phyloP scores from a whole-genome alignment of 2,329 filamentous ascomycete genomes.

The Ophiostoma sp. region DNA sequence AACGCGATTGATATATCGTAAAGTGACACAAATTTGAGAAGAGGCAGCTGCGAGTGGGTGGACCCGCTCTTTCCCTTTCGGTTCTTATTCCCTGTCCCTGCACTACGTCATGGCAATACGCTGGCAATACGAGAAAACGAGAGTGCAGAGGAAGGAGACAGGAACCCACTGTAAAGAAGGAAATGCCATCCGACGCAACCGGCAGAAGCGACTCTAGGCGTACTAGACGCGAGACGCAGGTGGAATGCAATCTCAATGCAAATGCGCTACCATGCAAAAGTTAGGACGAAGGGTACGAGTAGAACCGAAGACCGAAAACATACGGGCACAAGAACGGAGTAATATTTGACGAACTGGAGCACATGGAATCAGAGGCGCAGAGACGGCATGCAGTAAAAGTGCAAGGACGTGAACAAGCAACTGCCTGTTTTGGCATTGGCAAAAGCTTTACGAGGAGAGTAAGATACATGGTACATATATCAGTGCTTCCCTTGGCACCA shows the following conservation, averaged over 20 bases:
- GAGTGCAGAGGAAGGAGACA: neutral
- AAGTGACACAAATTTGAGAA: too few relatives aligned
- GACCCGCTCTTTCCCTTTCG: neutral
- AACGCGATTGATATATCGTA: too few relatives aligned
- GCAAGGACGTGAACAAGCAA: neutral
- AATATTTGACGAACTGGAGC: too few relatives aligned
- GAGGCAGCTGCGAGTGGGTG: neutral
- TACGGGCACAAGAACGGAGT: neutral
- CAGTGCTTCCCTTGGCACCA: too few relatives aligned
- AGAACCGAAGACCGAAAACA: neutral
- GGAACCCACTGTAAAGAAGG: neutral
- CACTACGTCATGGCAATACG: neutral
- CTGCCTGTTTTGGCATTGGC: too few relatives aligned
- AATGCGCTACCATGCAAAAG: neutral
- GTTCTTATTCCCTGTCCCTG: neutral
- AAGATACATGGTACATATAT: neutral
- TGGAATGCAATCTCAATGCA: neutral
- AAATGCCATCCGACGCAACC: slow-evolving; percentile 1
- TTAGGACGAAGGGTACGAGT: neutral
- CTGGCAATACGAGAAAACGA: neutral
- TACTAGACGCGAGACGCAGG: neutral
- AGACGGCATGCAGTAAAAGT: neutral
- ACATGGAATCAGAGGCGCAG: too few relatives aligned
- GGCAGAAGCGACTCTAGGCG: neutral
- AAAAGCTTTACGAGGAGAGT: too few relatives aligned